Conservation (phyloP, 192 early-diverging fungal genomes). For the Backusella psychrophila region DNA sequence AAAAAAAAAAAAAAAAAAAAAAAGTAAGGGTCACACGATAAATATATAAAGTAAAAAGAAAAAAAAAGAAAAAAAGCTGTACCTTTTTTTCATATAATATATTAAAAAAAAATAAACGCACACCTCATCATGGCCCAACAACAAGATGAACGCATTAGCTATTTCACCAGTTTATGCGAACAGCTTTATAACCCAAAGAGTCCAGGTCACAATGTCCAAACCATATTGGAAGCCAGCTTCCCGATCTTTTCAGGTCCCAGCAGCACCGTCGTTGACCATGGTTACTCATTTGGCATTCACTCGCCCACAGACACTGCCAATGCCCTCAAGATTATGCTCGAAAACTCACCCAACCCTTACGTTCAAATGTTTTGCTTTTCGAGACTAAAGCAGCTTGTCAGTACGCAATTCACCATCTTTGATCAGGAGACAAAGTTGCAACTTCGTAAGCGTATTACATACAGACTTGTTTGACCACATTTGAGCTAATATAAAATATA, state of each 20-base stretch:
- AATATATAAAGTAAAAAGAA: neutral
- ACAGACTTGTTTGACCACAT: neutral
- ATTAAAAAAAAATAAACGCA: neutral
- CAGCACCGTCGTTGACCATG: neutral
- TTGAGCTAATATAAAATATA: slow-evolving; percentile 10
- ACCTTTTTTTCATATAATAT: too few relatives aligned
- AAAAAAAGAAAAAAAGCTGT: too few relatives aligned
- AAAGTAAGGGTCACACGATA: neutral
- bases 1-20: neutral
- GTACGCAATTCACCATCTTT: slow-evolving; percentile 35
- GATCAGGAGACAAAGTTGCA: slow-evolving; percentile 29
- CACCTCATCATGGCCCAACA: slow-evolving; percentile 5
- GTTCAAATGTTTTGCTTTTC: slow-evolving; percentile 61
- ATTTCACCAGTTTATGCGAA: slow-evolving; percentile 45
- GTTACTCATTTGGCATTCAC: slow-evolving; percentile 35
- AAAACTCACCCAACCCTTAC: slow-evolving; percentile 60
- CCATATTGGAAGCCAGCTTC: slow-evolving; percentile 71
- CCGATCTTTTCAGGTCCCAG: slow-evolving; percentile 49
- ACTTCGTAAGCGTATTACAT: slow-evolving; percentile 11
- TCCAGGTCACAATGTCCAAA: slow-evolving; percentile 63
- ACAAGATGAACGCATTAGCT: slow-evolving; percentile 27
- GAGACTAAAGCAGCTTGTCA: slow-evolving; percentile 56
- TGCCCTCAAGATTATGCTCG: slow-evolving; percentile 54
- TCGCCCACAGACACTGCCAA: slow-evolving; percentile 58
- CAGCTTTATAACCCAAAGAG: slow-evolving; percentile 58